These are phyloP conservation scores for Lenwebbia sp. DNA, from an alignment of 345 rosid genomes.

Conservation along the genomic window DNA sequence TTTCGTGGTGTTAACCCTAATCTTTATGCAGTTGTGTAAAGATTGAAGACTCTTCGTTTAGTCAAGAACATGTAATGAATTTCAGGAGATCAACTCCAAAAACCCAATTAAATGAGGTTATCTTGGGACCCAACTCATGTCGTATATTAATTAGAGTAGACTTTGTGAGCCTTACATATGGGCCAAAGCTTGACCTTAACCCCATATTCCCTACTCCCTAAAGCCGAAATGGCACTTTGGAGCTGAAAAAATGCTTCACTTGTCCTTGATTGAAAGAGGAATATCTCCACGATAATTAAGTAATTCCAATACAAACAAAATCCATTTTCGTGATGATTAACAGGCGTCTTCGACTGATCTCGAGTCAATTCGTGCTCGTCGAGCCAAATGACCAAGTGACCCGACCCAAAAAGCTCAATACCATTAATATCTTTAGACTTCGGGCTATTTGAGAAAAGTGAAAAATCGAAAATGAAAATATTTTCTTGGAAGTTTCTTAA, in stretches of 20 bases:
- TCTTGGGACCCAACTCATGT: background rate
- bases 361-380: background rate
- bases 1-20: background rate
- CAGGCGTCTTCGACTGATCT: background rate
- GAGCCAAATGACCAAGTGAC: background rate
- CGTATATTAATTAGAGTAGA: background rate
- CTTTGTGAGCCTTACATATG: background rate
- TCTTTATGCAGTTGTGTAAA: background rate
- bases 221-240: background rate
- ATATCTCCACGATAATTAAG: background rate
- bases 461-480: background rate
- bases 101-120: background rate
- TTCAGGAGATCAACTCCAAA: background rate
- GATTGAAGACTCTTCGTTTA: background rate
- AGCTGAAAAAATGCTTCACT: background rate
- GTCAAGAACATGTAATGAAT: background rate
- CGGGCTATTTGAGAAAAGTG: background rate
- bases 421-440: background rate
- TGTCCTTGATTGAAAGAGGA: background rate
- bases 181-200: background rate
- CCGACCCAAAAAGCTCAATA: background rate
- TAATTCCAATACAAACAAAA: background rate
- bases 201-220: background rate
- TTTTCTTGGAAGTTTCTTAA: background rate
- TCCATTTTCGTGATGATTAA: background rate